Base-by-base conservation (phyloP, 75 land plant species). In the Adiantum capillusveneris region DNA sequence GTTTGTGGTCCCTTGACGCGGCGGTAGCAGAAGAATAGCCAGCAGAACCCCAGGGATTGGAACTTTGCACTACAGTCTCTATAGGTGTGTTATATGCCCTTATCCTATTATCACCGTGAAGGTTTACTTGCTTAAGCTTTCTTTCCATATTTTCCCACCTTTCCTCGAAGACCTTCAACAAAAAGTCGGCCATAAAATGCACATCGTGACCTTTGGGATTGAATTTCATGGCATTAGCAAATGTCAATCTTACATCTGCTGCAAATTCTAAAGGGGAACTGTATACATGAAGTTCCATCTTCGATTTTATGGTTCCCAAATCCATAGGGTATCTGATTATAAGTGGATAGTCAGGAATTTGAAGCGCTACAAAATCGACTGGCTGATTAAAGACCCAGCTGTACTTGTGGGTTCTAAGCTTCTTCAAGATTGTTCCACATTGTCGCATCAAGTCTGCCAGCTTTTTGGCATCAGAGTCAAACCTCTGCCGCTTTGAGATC, bases 171-270 rank as follows among this genome's bases (percentile, higher is more conserved):
- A 74, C 56, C 44, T 64, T 68, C 28, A 65, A 75, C 5, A 94
- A 63, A 17, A 22, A 21, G 31, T 73, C 71, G 2, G 96, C 96
- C 76, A 78, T 70, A 6, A 39, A n/a, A 57, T 85, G 82, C 20
- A 79, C 82, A 36, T 68, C 61, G 60, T 84, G 86, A 0, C 48
- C 67, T 0, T 67, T 64, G 44, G 97, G 92, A 53, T 87, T 91
- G 64, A 87, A 91, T 11, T 46, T 57, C 97, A 91, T 91, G 28
- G 92, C 88, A 74, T 91, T 91, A 0, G 83, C 44, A 51, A 91
- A 91, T 0, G 97, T 91, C 22, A 91, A 53, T 34, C 75, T 63
- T 17, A 91, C 74, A 71, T 91, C 97, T 6, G 70, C 79, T 6
- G 74, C 85, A 75, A 91, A 91, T 44, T 77, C 81, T 20, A 57